Conservation (phyloP, 257 asterid species). For the Voacanga thouarsii region DNA sequence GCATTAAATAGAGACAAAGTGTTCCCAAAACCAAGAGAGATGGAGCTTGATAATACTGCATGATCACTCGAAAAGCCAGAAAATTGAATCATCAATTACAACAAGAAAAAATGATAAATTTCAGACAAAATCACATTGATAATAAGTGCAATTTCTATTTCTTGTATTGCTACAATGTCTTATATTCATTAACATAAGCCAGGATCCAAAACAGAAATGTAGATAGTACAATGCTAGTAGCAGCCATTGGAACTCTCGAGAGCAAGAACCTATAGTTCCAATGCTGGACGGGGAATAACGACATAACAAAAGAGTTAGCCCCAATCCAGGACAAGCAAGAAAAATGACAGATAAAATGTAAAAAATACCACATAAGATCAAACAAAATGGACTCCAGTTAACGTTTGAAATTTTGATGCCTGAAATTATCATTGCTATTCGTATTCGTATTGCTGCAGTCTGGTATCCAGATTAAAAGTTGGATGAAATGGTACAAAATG, state of each 20-base stretch:
- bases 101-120: not conserved
- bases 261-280: slow-evolving; percentile 44
- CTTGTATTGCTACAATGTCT: slow-evolving; percentile 20
- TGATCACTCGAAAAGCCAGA: not conserved
- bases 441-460: no score
- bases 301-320: not conserved
- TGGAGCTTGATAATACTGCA: not conserved
- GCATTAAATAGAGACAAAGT: no score
- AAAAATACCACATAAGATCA: no score
- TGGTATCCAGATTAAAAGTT: no score
- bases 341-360: no score
- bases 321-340: no score
- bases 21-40: not conserved
- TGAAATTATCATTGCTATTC: no score
- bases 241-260: slow-evolving; percentile 15
- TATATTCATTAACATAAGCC: slow-evolving; percentile 30
- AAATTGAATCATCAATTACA: not conserved
- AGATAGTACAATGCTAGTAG: slow-evolving; percentile 29
- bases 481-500: no score
- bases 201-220: slow-evolving; percentile 23
- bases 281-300: slow-evolving; percentile 50
- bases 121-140: not conserved
- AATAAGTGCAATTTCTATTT: slow-evolving; percentile 7
- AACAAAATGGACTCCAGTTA: no score
- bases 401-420: no score